A percentile compares a stretch with the other conserved stretches of the same genome.
Conservation (phyloP, 2,329 filamentous ascomycete species). For the Laburnicola sp. region DNA sequence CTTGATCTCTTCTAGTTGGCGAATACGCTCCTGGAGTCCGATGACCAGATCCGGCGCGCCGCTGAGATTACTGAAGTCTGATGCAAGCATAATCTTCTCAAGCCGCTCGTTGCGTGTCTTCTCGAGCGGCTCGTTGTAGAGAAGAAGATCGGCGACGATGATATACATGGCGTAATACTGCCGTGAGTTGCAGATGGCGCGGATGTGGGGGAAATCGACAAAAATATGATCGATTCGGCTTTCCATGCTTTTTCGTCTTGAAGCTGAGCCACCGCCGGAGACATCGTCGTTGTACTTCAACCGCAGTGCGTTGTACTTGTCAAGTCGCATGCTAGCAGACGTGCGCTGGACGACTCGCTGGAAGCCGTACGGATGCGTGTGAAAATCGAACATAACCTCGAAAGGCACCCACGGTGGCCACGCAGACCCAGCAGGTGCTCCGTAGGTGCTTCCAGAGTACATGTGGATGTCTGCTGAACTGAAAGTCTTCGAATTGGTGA, state of each 20-base stretch:
- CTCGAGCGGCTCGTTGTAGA: conserved; percentile 95
- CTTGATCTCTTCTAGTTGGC: conserved; percentile 95
- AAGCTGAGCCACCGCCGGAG: conserved; percentile 61
- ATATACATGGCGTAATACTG: conserved; percentile 99
- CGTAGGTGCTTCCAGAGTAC: conserved; percentile 93
- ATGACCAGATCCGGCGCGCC: conserved; percentile 93
- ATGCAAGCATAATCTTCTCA: conserved; percentile 98
- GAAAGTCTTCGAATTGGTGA: conserved; percentile 91
- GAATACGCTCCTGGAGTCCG: conserved; percentile 86
- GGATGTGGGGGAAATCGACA: conserved; percentile 92
- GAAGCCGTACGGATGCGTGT: conserved; percentile 94
- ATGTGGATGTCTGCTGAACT: conserved; percentile 80
- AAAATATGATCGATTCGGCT: conserved; percentile 92
- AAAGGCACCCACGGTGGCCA: conserved; percentile 99
- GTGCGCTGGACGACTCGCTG: conserved; percentile 96
- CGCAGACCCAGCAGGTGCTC: conserved; percentile 76
- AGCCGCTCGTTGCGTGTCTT: conserved; percentile 95
- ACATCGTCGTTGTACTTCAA: conserved; percentile 97
- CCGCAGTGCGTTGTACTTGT: conserved; percentile 97
- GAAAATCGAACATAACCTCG: conserved; percentile 97
- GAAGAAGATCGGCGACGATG: conserved; percentile 90
- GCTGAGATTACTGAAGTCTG: conserved; percentile 94
- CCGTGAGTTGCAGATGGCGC: conserved; percentile 93
- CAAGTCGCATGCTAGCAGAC: conserved; percentile 88
- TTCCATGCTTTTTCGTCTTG: conserved; percentile 61